These are phyloP conservation scores for Ophiognomonia clavigignenti-juglandacearum DNA, from an alignment of 2,329 filamentous ascomycete genomes.

Conservation along the genomic window DNA sequence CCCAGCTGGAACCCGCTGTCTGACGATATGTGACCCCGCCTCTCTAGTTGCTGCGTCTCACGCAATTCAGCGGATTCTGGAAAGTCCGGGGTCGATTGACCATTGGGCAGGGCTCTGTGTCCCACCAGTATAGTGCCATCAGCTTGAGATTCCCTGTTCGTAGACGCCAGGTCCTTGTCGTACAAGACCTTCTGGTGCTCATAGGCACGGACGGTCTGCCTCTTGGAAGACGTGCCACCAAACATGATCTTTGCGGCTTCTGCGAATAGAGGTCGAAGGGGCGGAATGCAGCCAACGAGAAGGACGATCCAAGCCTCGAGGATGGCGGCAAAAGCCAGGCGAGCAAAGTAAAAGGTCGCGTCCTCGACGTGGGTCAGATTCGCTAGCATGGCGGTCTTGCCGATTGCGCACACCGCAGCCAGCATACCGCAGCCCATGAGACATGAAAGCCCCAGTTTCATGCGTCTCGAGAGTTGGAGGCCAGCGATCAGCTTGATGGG, in stretches of 20 bases:
- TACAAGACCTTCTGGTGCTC: conserved; percentile 2
- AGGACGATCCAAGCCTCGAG: conserved; percentile 8
- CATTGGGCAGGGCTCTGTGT: not conserved
- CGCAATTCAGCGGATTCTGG: not conserved
- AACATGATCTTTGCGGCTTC: not conserved
- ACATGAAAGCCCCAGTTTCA: conserved; percentile 3
- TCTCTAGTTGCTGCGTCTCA: not conserved
- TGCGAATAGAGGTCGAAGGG: not conserved
- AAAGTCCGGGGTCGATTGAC: not conserved
- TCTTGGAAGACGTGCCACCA: not conserved
- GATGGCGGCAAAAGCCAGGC: not conserved
- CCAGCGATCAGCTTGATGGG: conserved; percentile 2
- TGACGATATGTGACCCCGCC: not conserved
- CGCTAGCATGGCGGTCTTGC: conserved; percentile 1
- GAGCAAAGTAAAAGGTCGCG: conserved; percentile 1
- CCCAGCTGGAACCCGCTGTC: not conserved
- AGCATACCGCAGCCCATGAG: conserved; percentile 2
- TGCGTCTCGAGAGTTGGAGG: not conserved
- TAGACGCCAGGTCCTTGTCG: not conserved
- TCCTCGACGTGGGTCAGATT: not conserved
- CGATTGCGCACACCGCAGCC: conserved; percentile 1
- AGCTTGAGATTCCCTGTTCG: not conserved
- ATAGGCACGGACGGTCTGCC: not conserved
- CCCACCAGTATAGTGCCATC: not conserved
- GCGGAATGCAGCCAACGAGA: conserved; percentile 2